phyloP scores from a whole-genome alignment of 805 yeast species.

The Saccharomycopsis sp. region DNA sequence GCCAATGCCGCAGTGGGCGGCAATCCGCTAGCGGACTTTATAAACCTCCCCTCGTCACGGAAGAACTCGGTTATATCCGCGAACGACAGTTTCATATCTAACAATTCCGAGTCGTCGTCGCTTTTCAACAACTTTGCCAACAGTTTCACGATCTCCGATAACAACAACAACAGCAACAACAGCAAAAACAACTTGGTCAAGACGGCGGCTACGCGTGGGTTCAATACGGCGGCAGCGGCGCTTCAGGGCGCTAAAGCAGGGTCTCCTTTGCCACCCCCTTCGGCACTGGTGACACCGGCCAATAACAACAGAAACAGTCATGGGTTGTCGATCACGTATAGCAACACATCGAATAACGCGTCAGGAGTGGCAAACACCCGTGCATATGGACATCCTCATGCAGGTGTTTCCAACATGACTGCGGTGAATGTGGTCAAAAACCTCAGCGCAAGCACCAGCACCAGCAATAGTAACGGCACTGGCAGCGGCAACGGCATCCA shows the following conservation, averaged over 20 bases:
- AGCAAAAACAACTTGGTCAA: neutral
- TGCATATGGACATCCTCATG: too few species aligned
- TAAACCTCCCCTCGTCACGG: slow-evolving; percentile 18
- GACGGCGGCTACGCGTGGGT: neutral
- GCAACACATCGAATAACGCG: neutral
- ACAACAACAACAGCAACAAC: neutral
- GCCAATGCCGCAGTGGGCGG: neutral
- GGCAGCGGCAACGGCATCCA: neutral
- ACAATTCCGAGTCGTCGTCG: slow-evolving; percentile 3
- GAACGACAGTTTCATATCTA: slow-evolving; percentile 7
- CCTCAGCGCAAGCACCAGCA: too few species aligned
- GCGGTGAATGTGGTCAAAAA: too few species aligned
- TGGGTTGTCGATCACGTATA: neutral
- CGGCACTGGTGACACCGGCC: slow-evolving; percentile 20
- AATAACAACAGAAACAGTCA: slow-evolving; percentile 25
- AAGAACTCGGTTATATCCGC: slow-evolving; percentile 18
- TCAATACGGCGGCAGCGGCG: neutral
- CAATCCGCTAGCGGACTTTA: slow-evolving; percentile 10
- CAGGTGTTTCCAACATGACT: too few species aligned
- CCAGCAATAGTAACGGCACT: neutral
- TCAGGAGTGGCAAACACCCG: neutral
- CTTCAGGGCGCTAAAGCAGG: too few species aligned
- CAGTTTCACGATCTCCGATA: neutral
- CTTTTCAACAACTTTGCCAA: neutral
- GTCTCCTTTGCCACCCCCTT: too few species aligned